Conservation (phyloP, 805 yeast species). For the Starmerella geochares region DNA sequence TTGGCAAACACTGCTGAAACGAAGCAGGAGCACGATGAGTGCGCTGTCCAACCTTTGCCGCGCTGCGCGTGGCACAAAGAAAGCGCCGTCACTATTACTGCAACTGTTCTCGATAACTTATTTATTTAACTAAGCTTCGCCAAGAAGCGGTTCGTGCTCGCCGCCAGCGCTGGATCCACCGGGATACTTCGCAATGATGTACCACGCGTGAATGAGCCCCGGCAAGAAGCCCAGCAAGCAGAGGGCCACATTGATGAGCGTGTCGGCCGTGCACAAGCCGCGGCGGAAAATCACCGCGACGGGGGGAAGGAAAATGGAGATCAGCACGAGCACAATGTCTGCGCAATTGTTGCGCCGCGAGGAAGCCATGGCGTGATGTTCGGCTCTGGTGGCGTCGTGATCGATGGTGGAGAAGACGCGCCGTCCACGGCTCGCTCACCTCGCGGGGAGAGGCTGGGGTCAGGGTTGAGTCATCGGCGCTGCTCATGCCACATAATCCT, state of each 20-base stretch:
- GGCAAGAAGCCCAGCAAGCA: constrained; percentile 66
- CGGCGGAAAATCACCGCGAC: constrained; percentile 64
- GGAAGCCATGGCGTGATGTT: not conserved
- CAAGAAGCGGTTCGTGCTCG: constrained; percentile 1
- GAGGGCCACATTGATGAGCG: constrained; percentile 55
- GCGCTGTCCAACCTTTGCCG: too few relatives aligned
- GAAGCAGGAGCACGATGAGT: too few relatives aligned
- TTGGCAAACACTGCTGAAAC: too few relatives aligned
- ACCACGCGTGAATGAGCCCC: constrained; percentile 68
- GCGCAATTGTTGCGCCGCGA: constrained; percentile 29
- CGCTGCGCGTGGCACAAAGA: too few relatives aligned
- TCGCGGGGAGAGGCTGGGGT: too few relatives aligned
- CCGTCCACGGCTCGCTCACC: too few relatives aligned
- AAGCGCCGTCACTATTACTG: too few relatives aligned
- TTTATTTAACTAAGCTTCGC: not conserved
- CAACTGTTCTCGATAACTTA: not conserved
- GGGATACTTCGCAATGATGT: constrained; percentile 67
- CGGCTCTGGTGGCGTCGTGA: not conserved
- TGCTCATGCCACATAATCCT: too few relatives aligned
- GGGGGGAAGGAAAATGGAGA: constrained; percentile 69
- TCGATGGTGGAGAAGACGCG: not conserved
- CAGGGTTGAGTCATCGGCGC: too few relatives aligned
- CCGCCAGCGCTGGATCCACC: not conserved
- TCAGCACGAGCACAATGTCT: constrained; percentile 57
- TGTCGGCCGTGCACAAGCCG: constrained; percentile 64